Conservation (phyloP, 139 green algal genomes). For the Coccomyxa sp. region DNA sequence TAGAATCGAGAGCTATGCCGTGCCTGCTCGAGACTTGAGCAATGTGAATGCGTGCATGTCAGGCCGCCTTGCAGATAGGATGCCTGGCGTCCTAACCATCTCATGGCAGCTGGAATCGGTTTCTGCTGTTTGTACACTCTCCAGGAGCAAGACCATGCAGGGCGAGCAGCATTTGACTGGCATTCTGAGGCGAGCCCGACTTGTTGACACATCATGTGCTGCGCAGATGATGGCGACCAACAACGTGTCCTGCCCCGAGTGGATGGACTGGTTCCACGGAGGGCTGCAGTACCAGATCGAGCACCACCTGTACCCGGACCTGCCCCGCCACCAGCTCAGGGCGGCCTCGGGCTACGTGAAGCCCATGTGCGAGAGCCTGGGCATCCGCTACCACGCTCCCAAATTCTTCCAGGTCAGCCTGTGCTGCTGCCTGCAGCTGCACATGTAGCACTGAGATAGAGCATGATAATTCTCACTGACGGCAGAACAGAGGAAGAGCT, state of each 20-base stretch:
- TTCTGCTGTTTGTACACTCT: no score
- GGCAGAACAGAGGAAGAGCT: not conserved
- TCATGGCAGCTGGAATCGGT: no score
- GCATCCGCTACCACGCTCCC: slow-evolving; percentile 33
- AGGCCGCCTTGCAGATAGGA: no score
- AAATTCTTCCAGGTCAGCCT: slow-evolving; percentile 24
- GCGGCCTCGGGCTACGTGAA: slow-evolving; percentile 20
- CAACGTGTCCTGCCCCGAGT: slow-evolving; percentile 50
- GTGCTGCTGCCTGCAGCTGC: not conserved
- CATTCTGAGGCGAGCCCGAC: no score
- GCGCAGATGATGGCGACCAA: slow-evolving; percentile 45
- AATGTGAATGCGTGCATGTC: no score
- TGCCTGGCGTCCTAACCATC: no score
- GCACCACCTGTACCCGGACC: slow-evolving; percentile 60
- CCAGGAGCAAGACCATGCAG: no score
- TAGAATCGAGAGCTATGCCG: no score
- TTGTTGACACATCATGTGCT: no score
- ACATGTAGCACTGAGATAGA: not conserved
- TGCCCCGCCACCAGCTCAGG: slow-evolving; percentile 56
- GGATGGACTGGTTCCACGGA: slow-evolving; percentile 66
- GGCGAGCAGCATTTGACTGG: no score
- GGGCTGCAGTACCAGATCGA: slow-evolving; percentile 69
- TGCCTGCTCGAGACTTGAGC: no score
- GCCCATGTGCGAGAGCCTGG: slow-evolving; percentile 34
- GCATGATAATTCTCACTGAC: not conserved